These are phyloP conservation scores for Quercus wislizeni DNA, from an alignment of 306 rosid species.

Conservation along the genomic window DNA sequence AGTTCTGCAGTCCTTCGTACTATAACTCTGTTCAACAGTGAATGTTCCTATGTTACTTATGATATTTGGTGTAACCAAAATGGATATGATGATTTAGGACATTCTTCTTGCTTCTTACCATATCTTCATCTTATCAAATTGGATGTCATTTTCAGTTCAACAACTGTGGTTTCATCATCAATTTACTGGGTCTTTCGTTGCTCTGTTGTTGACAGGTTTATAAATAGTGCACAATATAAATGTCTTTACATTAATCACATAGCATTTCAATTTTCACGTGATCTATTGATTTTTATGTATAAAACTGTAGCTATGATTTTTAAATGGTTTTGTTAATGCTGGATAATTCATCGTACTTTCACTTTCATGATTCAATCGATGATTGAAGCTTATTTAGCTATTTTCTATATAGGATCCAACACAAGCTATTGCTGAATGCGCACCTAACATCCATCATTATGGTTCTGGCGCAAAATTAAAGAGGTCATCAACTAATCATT, in stretches of 20 bases:
- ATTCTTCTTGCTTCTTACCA: not conserved
- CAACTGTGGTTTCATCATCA: not conserved
- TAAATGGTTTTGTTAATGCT: not conserved
- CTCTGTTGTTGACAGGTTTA: not conserved
- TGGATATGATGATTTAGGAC: not conserved
- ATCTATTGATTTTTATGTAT: not conserved
- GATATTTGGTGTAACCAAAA: not conserved
- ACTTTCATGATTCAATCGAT: constrained; percentile 6
- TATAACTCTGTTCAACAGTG: not conserved
- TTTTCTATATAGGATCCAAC: constrained; percentile 44
- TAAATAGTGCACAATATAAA: not conserved
- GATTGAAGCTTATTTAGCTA: constrained; percentile 8
- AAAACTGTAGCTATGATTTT: not conserved
- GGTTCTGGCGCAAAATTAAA: constrained; percentile 92
- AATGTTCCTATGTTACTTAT: not conserved
- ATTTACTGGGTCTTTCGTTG: not conserved
- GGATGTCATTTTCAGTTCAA: not conserved
- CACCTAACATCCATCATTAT: constrained; percentile 47
- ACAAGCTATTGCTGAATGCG: constrained; percentile 42
- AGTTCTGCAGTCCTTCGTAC: not conserved
- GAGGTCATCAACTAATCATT: constrained; percentile 54
- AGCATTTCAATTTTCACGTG: not conserved
- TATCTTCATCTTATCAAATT: not conserved
- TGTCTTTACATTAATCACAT: not conserved
- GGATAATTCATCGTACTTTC: not conserved